These are phyloP conservation scores for Lichtheimia hyalospora DNA, from an alignment of 371 early-diverging fungal species.

Conservation along the genomic window DNA sequence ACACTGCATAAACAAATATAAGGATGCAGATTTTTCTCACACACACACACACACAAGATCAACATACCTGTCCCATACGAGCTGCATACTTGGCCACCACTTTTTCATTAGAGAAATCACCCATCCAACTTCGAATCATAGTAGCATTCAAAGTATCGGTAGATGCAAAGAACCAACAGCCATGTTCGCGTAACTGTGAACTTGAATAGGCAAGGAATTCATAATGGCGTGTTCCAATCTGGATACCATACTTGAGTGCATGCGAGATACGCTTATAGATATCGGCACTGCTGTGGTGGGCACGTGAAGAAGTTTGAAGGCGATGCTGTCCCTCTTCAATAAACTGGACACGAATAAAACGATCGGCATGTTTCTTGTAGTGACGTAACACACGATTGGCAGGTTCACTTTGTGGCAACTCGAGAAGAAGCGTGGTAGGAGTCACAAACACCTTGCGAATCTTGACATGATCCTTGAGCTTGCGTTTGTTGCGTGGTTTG, in stretches of 20 bases:
- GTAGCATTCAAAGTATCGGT: conserved; percentile 29
- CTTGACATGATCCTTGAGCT: neutral
- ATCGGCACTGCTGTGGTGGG: conserved; percentile 12
- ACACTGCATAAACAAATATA: conserved; percentile 21
- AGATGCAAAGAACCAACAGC: conserved; percentile 72
- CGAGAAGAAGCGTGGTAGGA: conserved; percentile 56
- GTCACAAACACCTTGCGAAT: conserved; percentile 48
- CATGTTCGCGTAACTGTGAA: conserved; percentile 63
- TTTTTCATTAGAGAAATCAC: conserved; percentile 62
- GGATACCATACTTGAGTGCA: conserved; percentile 53
- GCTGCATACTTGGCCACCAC: conserved; percentile 61
- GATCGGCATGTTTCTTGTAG: conserved; percentile 43
- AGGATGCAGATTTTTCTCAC: neutral
- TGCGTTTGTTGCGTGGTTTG: neutral
- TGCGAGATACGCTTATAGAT: conserved; percentile 47
- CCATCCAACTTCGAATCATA: conserved; percentile 63
- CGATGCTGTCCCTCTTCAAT: conserved; percentile 60
- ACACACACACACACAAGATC: neutral
- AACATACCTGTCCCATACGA: conserved; percentile 61
- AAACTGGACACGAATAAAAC: conserved; percentile 72
- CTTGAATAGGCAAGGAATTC: conserved; percentile 72
- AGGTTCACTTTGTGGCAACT: conserved; percentile 53
- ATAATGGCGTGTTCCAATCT: conserved; percentile 54
- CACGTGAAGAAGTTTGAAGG: conserved; percentile 21
- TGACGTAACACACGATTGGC: conserved; percentile 64